Evolutionary conservation across 192 early-diverging fungal genomes (phyloP).

Genomic region (Geosiphon pyriformis): DNA sequence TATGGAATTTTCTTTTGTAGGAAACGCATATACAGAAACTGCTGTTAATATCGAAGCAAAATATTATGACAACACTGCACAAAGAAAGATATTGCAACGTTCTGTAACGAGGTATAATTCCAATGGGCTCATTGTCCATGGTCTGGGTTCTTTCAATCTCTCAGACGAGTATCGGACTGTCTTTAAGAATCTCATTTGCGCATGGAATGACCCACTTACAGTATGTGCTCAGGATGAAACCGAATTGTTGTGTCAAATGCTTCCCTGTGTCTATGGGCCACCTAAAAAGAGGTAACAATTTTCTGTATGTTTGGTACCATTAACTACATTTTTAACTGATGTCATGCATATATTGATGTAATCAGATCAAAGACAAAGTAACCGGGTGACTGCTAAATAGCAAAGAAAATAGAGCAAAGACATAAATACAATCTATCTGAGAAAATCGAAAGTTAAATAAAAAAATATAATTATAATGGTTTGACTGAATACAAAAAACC

Average conservation of each 20-base stretch:
- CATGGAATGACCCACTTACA: background rate
- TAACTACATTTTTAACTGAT: no score
- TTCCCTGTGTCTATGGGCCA: constrained; percentile 10
- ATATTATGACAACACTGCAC: background rate
- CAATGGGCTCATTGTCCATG: constrained; percentile 7
- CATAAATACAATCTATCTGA: no score
- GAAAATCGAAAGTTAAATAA: no score
- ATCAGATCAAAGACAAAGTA: no score
- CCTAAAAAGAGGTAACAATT: no score
- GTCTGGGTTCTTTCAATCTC: constrained; percentile 1
- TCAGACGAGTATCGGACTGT: background rate
- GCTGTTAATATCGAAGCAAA: background rate
- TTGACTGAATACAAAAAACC: no score
- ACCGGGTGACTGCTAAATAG: no score
- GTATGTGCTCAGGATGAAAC: background rate
- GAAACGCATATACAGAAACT: constrained; percentile 1
- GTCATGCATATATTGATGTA: no score
- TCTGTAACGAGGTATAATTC: background rate
- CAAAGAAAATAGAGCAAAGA: no score
- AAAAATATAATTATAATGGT: no score
- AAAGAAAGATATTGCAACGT: background rate
- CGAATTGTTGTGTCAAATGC: constrained; percentile 4
- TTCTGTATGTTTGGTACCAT: no score
- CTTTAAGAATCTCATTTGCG: constrained; percentile 1
- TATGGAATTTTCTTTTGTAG: background rate